Evolutionary conservation across 805 yeast species (phyloP).

Genomic region (Pichia kluyveri): DNA sequence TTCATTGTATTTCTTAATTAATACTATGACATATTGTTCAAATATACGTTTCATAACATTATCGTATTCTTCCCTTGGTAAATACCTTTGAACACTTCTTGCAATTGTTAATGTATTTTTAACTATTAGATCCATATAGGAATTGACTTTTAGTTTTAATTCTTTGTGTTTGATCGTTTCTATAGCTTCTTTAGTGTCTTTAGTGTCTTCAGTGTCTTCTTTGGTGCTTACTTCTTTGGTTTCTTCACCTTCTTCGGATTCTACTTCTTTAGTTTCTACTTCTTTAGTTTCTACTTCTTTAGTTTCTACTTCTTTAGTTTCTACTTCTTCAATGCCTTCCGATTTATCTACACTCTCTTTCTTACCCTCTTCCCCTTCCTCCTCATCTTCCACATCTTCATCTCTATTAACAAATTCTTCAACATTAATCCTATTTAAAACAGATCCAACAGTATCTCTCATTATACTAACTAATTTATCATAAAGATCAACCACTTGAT

Average conservation of each 20-base stretch:
- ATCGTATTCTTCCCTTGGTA: conserved; percentile 41
- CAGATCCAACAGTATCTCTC: conserved; percentile 41
- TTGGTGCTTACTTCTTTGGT: neutral
- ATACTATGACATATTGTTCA: conserved; percentile 46
- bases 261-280: neutral
- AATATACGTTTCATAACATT: conserved; percentile 40
- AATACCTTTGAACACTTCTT: conserved; percentile 47
- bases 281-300: neutral
- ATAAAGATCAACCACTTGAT: conserved; percentile 56
- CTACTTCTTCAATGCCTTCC: conserved; percentile 9
- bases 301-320: conserved; percentile 6
- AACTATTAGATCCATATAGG: conserved; percentile 56
- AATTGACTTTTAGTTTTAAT: conserved; percentile 30
- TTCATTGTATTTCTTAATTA: conserved; percentile 44
- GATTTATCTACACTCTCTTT: neutral
- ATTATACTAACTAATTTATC: conserved; percentile 59
- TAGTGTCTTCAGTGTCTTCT: neutral
- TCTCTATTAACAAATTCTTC: neutral
- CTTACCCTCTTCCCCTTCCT: neutral
- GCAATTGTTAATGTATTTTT: conserved; percentile 60
- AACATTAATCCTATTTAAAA: neutral
- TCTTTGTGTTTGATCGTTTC: conserved; percentile 15
- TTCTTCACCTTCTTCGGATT: neutral
- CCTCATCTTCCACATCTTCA: neutral
- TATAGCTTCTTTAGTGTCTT: too few species aligned